Conservation (phyloP, 306 rosid genomes). For the Cucumis cinereus region DNA sequence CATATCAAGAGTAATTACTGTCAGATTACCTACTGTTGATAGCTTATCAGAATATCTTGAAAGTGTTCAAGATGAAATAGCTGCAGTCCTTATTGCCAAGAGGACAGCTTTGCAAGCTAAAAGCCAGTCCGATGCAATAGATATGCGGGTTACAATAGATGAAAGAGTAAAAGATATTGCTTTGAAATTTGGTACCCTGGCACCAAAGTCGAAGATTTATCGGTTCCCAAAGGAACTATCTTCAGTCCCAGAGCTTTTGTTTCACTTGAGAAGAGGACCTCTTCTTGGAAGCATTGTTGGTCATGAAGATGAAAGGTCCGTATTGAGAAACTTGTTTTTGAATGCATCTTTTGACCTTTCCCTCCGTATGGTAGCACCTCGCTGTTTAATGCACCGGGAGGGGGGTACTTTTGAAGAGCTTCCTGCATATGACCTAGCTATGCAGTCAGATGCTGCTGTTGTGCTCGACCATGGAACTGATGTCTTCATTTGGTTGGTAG, state of each 20-base stretch:
- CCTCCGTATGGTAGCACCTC: slow-evolving; percentile 90
- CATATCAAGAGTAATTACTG: slow-evolving; percentile 69
- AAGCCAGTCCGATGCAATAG: slow-evolving; percentile 48
- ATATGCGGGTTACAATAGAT: slow-evolving; percentile 58
- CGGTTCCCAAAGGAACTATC: slow-evolving; percentile 76
- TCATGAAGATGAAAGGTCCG: slow-evolving; percentile 95
- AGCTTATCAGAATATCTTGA: slow-evolving; percentile 69
- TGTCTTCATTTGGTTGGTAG: slow-evolving; percentile 93
- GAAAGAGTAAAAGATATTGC: slow-evolving; percentile 85
- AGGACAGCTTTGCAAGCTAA: slow-evolving; percentile 68
- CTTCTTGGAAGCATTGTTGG: slow-evolving; percentile 84
- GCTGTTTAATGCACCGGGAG: slow-evolving; percentile 91
- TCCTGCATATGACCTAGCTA: slow-evolving; percentile 88
- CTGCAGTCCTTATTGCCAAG: slow-evolving; percentile 76
- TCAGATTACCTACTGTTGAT: slow-evolving; percentile 65
- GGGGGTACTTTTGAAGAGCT: slow-evolving; percentile 87
- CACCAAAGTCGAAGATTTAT: slow-evolving; percentile 60
- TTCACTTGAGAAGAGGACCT: slow-evolving; percentile 85
- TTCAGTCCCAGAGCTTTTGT: slow-evolving; percentile 70
- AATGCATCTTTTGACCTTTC: slow-evolving; percentile 87
- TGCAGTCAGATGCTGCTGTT: slow-evolving; percentile 94
- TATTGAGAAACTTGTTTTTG: slow-evolving; percentile 69
- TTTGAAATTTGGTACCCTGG: slow-evolving; percentile 58
- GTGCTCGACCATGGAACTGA: slow-evolving; percentile 91
- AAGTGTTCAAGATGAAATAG: slow-evolving; percentile 81